phyloP scores from a whole-genome alignment of 495 filamentous ascomycete species.

The Xylaria cubensis region DNA sequence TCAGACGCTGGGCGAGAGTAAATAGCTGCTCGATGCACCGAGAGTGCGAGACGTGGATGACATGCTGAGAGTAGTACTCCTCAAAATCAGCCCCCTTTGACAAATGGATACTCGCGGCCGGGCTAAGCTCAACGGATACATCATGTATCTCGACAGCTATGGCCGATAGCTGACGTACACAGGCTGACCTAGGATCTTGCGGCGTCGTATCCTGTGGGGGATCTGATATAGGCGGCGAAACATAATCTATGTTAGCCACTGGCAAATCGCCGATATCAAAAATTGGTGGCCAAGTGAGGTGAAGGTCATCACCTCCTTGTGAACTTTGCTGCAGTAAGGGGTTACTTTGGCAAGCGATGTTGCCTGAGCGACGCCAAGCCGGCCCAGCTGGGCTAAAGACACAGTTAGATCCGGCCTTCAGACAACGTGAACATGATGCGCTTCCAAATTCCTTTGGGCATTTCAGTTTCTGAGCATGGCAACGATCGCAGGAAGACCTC shows the following conservation, averaged over 20 bases:
- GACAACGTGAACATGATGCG: slow-evolving; percentile 42
- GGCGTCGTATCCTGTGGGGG: slow-evolving; percentile 24
- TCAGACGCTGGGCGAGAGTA: slow-evolving; percentile 39
- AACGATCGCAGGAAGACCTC: slow-evolving; percentile 47
- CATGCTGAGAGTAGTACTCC: slow-evolving; percentile 27
- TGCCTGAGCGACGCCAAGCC: slow-evolving; percentile 32
- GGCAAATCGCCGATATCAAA: slow-evolving; percentile 24
- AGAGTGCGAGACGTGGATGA: slow-evolving; percentile 18
- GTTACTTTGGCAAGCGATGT: slow-evolving; percentile 11
- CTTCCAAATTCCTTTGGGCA: slow-evolving; percentile 43
- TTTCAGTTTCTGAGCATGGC: slow-evolving; percentile 49
- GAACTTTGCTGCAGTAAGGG: neutral
- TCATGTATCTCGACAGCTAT: slow-evolving; percentile 36
- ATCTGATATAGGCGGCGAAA: slow-evolving; percentile 17
- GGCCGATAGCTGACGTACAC: slow-evolving; percentile 30
- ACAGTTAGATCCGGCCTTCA: slow-evolving; percentile 42
- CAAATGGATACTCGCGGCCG: slow-evolving; percentile 27
- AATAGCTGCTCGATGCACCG: slow-evolving; percentile 36
- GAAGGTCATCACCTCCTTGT: slow-evolving; percentile 18
- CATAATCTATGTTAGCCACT: slow-evolving; percentile 7
- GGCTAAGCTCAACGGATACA: slow-evolving; percentile 22
- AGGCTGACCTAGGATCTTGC: slow-evolving; percentile 31
- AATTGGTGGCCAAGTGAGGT: slow-evolving; percentile 32
- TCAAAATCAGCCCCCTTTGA: slow-evolving; percentile 23
- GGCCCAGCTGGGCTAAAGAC: slow-evolving; percentile 45